phyloP scores from a whole-genome alignment of 345 rosid species.

The Eucalyptus marginata region DNA sequence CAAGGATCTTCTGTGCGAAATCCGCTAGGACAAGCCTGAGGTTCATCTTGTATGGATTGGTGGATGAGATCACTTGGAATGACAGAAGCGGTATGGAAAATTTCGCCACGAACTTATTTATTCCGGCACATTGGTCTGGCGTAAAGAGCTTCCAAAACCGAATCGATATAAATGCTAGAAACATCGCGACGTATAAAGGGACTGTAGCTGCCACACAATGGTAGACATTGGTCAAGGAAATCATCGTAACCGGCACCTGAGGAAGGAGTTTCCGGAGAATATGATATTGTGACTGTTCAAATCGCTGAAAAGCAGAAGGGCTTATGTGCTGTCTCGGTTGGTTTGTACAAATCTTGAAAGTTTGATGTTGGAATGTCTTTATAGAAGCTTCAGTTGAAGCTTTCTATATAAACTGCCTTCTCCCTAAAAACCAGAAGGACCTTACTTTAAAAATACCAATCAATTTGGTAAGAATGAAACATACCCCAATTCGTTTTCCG shows the following conservation, averaged over 20 bases:
- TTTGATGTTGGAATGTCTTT: not conserved
- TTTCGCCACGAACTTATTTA: slow-evolving; percentile 85
- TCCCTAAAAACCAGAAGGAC: not conserved
- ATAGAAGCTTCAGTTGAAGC: not conserved
- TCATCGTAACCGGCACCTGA: slow-evolving; percentile 17
- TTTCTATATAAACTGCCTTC: not conserved
- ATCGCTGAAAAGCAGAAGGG: not conserved
- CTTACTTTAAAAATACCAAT: not conserved
- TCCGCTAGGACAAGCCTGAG: slow-evolving; percentile 48
- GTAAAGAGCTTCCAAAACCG: slow-evolving; percentile 65
- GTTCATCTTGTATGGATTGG: slow-evolving; percentile 75
- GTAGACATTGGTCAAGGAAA: slow-evolving; percentile 47
- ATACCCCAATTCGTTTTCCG: not conserved
- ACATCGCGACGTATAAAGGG: slow-evolving; percentile 75
- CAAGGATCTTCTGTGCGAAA: slow-evolving; percentile 54
- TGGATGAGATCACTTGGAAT: slow-evolving; percentile 58
- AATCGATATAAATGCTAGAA: slow-evolving; percentile 54
- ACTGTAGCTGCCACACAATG: slow-evolving; percentile 74
- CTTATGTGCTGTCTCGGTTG: not conserved
- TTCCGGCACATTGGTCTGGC: slow-evolving; percentile 80
- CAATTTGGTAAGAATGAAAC: not conserved
- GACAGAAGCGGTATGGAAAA: slow-evolving; percentile 72
- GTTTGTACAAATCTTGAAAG: not conserved
- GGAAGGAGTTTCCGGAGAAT: not conserved
- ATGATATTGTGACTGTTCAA: not conserved